These are phyloP conservation scores for Exserohilum rostratum DNA, from an alignment of 2,329 filamentous ascomycete species.

Conservation along the genomic window DNA sequence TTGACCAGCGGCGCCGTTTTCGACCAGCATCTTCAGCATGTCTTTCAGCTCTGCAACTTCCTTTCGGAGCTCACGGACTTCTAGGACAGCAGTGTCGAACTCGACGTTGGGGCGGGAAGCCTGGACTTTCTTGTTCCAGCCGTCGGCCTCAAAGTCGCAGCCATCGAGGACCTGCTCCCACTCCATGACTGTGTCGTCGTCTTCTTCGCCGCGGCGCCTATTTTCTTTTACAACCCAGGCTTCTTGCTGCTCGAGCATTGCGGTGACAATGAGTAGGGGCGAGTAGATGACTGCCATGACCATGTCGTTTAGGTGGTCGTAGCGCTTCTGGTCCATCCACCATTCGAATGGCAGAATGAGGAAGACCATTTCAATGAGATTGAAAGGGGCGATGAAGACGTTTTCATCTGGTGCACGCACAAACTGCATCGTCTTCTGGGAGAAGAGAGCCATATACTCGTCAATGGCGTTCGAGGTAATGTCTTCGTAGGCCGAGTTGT, in stretches of 20 bases:
- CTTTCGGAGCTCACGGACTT: slow-evolving; percentile 56
- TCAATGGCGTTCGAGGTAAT: slow-evolving; percentile 92
- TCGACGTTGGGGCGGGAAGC: slow-evolving; percentile 81
- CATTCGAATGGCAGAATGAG: slow-evolving; percentile 86
- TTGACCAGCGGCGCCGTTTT: slow-evolving; percentile 16
- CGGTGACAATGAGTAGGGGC: slow-evolving; percentile 79
- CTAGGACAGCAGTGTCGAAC: slow-evolving; percentile 75
- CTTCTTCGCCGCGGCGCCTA: slow-evolving; percentile 78
- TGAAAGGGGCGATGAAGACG: slow-evolving; percentile 95
- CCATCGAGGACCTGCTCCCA: slow-evolving; percentile 84
- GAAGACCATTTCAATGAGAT: slow-evolving; percentile 84
- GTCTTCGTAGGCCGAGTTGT: slow-evolving; percentile 95
- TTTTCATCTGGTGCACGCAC: slow-evolving; percentile 97
- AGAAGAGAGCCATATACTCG: slow-evolving; percentile 92
- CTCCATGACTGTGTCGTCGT: slow-evolving; percentile 87
- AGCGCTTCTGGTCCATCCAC: slow-evolving; percentile 80
- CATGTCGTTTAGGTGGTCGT: slow-evolving; percentile 83
- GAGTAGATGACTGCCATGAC: slow-evolving; percentile 88
- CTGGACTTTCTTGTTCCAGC: slow-evolving; percentile 82
- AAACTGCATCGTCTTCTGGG: slow-evolving; percentile 95
- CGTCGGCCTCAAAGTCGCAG: slow-evolving; percentile 80
- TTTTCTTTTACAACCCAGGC: slow-evolving; percentile 71
- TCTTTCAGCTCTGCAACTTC: slow-evolving; percentile 55
- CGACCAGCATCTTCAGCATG: slow-evolving; percentile 39
- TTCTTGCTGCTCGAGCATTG: slow-evolving; percentile 59